phyloP scores from a whole-genome alignment of 805 yeast genomes.

The Ogataea degrootiae region DNA sequence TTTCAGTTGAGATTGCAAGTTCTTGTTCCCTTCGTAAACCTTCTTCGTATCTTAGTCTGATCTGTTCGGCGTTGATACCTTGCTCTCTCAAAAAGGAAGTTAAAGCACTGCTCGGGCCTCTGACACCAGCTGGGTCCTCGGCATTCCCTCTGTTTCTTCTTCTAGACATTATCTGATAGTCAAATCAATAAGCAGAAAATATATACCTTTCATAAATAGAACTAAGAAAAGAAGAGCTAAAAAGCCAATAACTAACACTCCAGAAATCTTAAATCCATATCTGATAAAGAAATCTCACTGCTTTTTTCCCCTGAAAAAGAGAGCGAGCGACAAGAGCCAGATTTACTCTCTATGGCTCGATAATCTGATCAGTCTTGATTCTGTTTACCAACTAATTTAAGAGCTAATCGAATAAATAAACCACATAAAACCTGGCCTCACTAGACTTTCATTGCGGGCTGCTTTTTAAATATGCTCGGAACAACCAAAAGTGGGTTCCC shows the following conservation, averaged over 20 bases:
- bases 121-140: slow-evolving; percentile 15
- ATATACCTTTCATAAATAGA: not conserved
- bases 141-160: slow-evolving; percentile 16
- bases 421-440: too few species aligned
- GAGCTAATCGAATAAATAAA: too few species aligned
- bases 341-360: too few species aligned
- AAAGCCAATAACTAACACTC: not conserved
- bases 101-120: slow-evolving; percentile 79
- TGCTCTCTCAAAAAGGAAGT: slow-evolving; percentile 85
- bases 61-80: slow-evolving; percentile 81
- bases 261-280: not conserved
- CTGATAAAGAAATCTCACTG: too few species aligned
- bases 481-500: too few species aligned
- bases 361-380: too few species aligned
- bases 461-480: too few species aligned
- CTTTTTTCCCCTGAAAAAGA: too few species aligned
- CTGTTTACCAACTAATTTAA: too few species aligned
- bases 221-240: not conserved
- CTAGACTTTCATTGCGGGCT: too few species aligned
- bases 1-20: slow-evolving; percentile 23
- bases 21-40: slow-evolving; percentile 31
- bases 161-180: slow-evolving; percentile 16
- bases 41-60: slow-evolving; percentile 42
- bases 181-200: not conserved
- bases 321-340: too few species aligned